Evolutionary conservation across 2,329 filamentous ascomycete genomes (phyloP).

Genomic region (Epichloe amarillans): DNA sequence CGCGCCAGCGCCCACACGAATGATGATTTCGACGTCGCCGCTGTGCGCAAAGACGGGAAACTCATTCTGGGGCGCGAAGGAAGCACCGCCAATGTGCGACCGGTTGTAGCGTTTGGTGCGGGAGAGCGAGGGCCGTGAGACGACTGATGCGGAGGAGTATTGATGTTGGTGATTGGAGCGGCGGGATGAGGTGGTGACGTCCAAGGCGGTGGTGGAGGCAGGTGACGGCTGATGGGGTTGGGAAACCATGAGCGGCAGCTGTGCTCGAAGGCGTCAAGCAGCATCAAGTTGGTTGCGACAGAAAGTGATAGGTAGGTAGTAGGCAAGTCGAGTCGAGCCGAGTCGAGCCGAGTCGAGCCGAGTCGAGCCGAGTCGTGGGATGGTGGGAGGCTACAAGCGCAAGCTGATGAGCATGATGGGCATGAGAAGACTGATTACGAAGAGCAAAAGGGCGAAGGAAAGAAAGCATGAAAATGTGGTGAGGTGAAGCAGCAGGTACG

Average conservation of each 20-base stretch:
- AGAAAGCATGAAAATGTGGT: too few species aligned
- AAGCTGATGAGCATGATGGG: too few species aligned
- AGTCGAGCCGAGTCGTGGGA: too few species aligned
- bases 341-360: not conserved
- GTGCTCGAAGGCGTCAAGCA: not conserved
- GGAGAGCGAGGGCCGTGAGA: slow-evolving; percentile 46
- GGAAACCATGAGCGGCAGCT: slow-evolving; percentile 42
- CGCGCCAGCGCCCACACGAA: slow-evolving; percentile 46
- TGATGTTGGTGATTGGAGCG: not conserved
- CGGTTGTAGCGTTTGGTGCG: slow-evolving; percentile 62
- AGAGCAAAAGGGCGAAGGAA: too few species aligned
- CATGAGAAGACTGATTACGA: too few species aligned
- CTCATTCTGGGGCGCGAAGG: slow-evolving; percentile 67
- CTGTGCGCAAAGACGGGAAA: slow-evolving; percentile 84
- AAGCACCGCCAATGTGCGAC: slow-evolving; percentile 62
- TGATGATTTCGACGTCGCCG: slow-evolving; percentile 82
- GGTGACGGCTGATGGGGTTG: slow-evolving; percentile 35
- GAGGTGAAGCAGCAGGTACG: not conserved
- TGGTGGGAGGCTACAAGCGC: not conserved
- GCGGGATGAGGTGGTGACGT: slow-evolving; percentile 2
- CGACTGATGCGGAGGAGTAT: slow-evolving; percentile 30
- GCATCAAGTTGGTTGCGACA: not conserved
- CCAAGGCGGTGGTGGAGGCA: slow-evolving; percentile 1
- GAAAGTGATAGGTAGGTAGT: not conserved
- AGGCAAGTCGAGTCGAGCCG: not conserved